Conservation (phyloP, 1,139 yeast species). For the Wickerhamiella infanticola region DNA sequence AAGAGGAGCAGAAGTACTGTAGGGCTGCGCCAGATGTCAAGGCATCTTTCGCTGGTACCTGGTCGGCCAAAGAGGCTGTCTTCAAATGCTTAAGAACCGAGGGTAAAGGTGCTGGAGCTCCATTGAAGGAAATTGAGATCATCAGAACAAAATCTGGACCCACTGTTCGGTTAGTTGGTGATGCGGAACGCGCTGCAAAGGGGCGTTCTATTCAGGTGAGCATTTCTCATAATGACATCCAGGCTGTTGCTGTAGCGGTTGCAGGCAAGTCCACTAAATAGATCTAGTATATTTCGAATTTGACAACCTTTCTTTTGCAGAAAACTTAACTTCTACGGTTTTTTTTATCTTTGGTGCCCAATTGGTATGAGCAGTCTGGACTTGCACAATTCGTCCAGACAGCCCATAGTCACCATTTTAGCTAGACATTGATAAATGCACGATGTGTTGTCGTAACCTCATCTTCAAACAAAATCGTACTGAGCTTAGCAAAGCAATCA, state of each 20-base stretch:
- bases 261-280: conserved; percentile 25
- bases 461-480: no score
- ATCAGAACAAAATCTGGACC: conserved; percentile 67
- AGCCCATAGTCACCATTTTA: no score
- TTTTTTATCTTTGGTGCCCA: no score
- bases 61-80: conserved; percentile 99
- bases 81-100: conserved; percentile 86
- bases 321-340: no score
- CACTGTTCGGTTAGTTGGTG: conserved; percentile 55
- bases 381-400: no score
- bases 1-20: conserved; percentile 66
- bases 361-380: no score
- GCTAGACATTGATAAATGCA: no score
- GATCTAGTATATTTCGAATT: not conserved
- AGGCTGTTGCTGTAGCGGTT: conserved; percentile 94
- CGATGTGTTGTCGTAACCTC: no score
- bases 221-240: conserved; percentile 91
- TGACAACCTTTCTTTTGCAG: no score
- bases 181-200: conserved; percentile 69
- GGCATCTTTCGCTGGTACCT: conserved; percentile 91
- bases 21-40: conserved; percentile 51
- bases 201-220: conserved; percentile 66
- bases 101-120: conserved; percentile 90
- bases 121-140: conserved; percentile 82
- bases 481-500: no score